Base-by-base conservation (phyloP, 2,329 filamentous ascomycete species). In the Penicillium sp. region DNA sequence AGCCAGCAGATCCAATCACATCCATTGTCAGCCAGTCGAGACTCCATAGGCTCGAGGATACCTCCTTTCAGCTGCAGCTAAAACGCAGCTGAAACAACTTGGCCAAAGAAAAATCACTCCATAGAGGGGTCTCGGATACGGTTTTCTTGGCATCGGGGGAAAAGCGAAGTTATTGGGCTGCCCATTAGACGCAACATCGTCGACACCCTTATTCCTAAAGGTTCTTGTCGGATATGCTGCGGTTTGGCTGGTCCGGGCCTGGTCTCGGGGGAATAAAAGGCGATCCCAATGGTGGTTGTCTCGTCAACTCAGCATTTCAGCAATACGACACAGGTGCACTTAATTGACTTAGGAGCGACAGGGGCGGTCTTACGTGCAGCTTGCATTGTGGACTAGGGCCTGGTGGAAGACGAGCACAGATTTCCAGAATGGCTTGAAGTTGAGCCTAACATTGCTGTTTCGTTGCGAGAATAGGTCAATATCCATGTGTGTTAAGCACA, bases 281-380 rank as follows among this genome's bases (percentile, higher is more conserved):
- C 10, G 47, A n/a, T 13, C 10, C 14, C 24, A n/a, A 14, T 16
- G 24, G 29, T 40, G 32, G 18, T 46, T 48, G 49, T 45, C 31
- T 54, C 46, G 31, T 26, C 22, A 39, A 37, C 38, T 54, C 45
- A 58, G 61, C 50, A 61, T 61, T 55, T 48, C 48, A 50, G 55
- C 45, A 53, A 58, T 24, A 24, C 24, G 24, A 7, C 24, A 24
- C 24, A 63, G 61, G 13, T 37, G 50, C 29, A 26, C 31, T 43
- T 7, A 24, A 26, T 16, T 34, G 45, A 37, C 26, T 55, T 38
- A 53, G 26, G 35, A 38, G 40, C 22, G 20, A 13, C 20, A 18
- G 13, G 14, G 24, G 10, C 10, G 14, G 34, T 40, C 42, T 59
- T 34, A 55, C 40, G n/a, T 31, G 50, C 40, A 44, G 47, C 14